These are phyloP conservation scores for Breviolum minutum DNA, from an alignment of 73 alveolate species.

Conservation along the genomic window DNA sequence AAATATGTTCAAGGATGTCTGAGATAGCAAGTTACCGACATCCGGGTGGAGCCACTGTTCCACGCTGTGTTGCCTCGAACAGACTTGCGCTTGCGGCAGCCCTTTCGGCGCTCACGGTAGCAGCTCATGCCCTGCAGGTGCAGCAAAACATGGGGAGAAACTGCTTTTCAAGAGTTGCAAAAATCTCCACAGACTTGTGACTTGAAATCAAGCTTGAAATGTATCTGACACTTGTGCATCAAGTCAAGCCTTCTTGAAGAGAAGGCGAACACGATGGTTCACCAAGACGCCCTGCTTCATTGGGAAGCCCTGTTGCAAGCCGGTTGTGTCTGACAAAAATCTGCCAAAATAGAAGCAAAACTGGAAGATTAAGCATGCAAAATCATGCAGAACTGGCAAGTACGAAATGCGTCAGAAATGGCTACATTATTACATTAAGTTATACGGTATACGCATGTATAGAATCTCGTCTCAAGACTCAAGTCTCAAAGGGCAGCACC, in stretches of 20 bases:
- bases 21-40: neutral
- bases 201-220: neutral
- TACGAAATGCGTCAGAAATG: no score
- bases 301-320: slow-evolving; percentile 98
- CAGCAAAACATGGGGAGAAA: neutral
- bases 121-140: slow-evolving; percentile 94
- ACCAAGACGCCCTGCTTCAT: slow-evolving; percentile 97
- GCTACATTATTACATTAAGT: neutral
- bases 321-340: slow-evolving; percentile 56
- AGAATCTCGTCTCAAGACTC: neutral
- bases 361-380: neutral
- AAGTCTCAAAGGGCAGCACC: slow-evolving; percentile 68
- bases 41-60: neutral
- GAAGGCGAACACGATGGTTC: slow-evolving; percentile 97
- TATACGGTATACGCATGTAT: neutral
- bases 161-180: no score
- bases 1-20: neutral
- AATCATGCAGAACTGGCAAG: neutral
- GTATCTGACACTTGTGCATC: neutral
- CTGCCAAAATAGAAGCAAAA: neutral
- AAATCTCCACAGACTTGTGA: neutral
- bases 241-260: slow-evolving; percentile 95
- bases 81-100: slow-evolving; percentile 97
- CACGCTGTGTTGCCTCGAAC: slow-evolving; percentile 96
- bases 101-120: slow-evolving; percentile 97